Percentiles rank a stretch among this genome's conserved stretches.
Conservation (phyloP, 345 rosid species). For the Eucalyptus victrix region DNA sequence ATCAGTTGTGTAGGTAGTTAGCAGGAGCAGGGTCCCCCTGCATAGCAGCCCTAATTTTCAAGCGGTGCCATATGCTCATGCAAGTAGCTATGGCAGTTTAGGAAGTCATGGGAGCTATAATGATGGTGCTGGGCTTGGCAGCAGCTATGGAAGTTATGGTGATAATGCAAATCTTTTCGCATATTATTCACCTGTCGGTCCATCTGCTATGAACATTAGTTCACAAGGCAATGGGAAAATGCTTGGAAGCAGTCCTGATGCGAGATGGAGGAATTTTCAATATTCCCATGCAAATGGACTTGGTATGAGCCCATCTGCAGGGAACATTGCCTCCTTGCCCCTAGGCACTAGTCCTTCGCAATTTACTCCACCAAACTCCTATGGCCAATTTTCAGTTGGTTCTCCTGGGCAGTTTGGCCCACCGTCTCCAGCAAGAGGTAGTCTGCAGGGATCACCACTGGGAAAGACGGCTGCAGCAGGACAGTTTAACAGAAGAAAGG, state of each 20-base stretch:
- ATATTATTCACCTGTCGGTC: slow-evolving; percentile 90
- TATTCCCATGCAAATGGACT: slow-evolving; percentile 78
- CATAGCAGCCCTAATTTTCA: slow-evolving; percentile 87
- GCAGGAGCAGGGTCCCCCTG: slow-evolving; percentile 45
- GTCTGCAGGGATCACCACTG: slow-evolving; percentile 86
- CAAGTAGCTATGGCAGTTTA: slow-evolving; percentile 83
- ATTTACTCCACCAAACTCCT: slow-evolving; percentile 83
- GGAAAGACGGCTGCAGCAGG: slow-evolving; percentile 73
- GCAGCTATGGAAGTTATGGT: slow-evolving; percentile 94
- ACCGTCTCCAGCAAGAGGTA: slow-evolving; percentile 83
- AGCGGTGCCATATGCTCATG: slow-evolving; percentile 54
- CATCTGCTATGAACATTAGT: slow-evolving; percentile 69
- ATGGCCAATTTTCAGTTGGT: slow-evolving; percentile 49
- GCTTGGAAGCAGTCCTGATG: slow-evolving; percentile 92
- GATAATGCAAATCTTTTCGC: slow-evolving; percentile 62
- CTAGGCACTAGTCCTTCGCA: slow-evolving; percentile 98
- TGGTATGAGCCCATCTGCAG: slow-evolving; percentile 88
- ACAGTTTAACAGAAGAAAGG: slow-evolving; percentile 76
- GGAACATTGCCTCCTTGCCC: slow-evolving; percentile 84
- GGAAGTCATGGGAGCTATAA: slow-evolving; percentile 96
- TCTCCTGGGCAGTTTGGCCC: slow-evolving; percentile 98
- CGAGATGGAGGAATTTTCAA: slow-evolving; percentile 66
- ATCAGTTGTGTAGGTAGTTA: slow-evolving; percentile 42
- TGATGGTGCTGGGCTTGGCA: slow-evolving; percentile 68
- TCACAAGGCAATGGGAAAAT: slow-evolving; percentile 58